phyloP scores from a whole-genome alignment of 345 rosid genomes.

The Eucalyptus camaldulensis region DNA sequence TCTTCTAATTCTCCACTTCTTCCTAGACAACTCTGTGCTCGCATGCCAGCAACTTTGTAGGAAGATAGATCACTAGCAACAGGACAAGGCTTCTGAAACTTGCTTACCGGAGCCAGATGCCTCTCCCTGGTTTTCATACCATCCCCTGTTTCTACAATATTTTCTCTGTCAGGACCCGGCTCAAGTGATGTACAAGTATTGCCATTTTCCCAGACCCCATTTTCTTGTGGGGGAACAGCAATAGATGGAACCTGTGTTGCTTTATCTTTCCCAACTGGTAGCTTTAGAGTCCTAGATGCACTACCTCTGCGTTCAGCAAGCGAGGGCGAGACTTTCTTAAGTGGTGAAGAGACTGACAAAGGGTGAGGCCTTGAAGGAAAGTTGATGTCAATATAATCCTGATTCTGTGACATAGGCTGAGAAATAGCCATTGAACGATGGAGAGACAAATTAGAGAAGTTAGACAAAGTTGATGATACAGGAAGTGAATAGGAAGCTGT shows the following conservation, averaged over 20 bases:
- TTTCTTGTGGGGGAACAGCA: slow-evolving; percentile 11
- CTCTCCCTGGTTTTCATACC: slow-evolving; percentile 20
- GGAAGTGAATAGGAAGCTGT: slow-evolving; percentile 40
- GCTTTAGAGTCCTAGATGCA: slow-evolving; percentile 55
- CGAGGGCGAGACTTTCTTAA: slow-evolving; percentile 44
- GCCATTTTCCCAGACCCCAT: slow-evolving; percentile 6
- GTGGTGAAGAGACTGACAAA: slow-evolving; percentile 12
- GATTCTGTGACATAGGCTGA: slow-evolving; percentile 10
- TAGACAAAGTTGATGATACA: slow-evolving; percentile 45
- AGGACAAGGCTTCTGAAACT: slow-evolving; percentile 12
- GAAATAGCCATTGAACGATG: slow-evolving; percentile 27
- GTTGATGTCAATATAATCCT: slow-evolving; percentile 18
- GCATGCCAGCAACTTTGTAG: slow-evolving; percentile 16
- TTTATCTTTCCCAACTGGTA: slow-evolving; percentile 46
- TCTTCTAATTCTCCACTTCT: slow-evolving; percentile 5
- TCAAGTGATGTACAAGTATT: slow-evolving; percentile 20
- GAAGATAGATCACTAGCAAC: slow-evolving; percentile 3
- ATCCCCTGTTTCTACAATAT: slow-evolving; percentile 31
- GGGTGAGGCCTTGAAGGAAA: slow-evolving; percentile 13
- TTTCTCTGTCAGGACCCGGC: slow-evolving; percentile 28
- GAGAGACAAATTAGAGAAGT: slow-evolving; percentile 51
- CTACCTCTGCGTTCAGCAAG: slow-evolving; percentile 89
- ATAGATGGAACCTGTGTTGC: slow-evolving; percentile 1
- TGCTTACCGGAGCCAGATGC: slow-evolving; percentile 8
- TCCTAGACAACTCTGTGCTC: not conserved